Percentiles rank a stretch among this genome's conserved stretches.
Conservation (phyloP, 768 basidiomycete genomes). For the Pleurotus eryngii region DNA sequence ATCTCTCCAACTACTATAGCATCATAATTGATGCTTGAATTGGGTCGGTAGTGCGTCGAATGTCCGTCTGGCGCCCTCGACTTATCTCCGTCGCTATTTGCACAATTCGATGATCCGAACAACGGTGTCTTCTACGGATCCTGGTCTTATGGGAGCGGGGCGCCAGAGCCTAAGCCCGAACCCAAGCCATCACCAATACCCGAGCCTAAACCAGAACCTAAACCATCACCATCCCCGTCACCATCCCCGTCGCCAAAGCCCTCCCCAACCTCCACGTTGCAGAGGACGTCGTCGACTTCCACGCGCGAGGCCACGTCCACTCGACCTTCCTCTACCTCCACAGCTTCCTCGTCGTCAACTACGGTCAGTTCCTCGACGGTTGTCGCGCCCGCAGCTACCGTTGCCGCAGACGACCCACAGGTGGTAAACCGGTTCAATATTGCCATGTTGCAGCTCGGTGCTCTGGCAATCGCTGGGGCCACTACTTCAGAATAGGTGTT, state of each 20-base stretch:
- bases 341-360: constrained; percentile 2
- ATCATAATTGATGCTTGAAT: background rate
- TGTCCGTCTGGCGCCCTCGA: constrained; percentile 43
- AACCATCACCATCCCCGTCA: constrained; percentile 13
- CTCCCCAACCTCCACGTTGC: constrained; percentile 14
- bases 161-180: constrained; percentile 12
- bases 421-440: constrained; percentile 8
- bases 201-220: constrained; percentile 15
- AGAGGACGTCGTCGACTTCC: constrained; percentile 7
- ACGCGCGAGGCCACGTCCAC: constrained; percentile 11
- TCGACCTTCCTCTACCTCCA: constrained; percentile 8
- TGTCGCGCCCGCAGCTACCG: background rate
- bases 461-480: constrained; percentile 3
- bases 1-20: background rate
- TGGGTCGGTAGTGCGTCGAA: constrained; percentile 30
- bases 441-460: constrained; percentile 4
- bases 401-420: background rate
- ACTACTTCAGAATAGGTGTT: background rate
- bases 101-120: constrained; percentile 29
- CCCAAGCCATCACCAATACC: constrained; percentile 14
- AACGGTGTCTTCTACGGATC: constrained; percentile 33
- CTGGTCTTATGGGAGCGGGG: constrained; percentile 35
- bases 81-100: constrained; percentile 43
- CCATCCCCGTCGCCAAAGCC: constrained; percentile 12
- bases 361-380: background rate